These are phyloP conservation scores for Phytophthora litchii DNA, from an alignment of 352 stramenopile genomes.

Conservation along the genomic window DNA sequence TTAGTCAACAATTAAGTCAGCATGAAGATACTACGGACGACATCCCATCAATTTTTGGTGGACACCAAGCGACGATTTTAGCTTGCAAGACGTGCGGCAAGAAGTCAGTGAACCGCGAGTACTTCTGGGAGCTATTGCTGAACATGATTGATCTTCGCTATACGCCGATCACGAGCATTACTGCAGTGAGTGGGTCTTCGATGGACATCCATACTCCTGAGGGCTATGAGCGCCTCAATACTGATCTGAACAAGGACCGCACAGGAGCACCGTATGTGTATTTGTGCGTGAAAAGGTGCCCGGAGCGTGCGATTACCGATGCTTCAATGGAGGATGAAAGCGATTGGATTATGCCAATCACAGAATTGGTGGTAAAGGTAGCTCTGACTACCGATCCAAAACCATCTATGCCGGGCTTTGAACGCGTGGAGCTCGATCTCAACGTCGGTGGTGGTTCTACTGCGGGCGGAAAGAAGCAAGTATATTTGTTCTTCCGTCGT, in stretches of 20 bases:
- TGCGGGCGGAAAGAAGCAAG: constrained; percentile 78
- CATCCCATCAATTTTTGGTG: constrained; percentile 81
- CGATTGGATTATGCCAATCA: constrained; percentile 63
- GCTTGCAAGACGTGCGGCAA: constrained; percentile 85
- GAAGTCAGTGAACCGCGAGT: constrained; percentile 82
- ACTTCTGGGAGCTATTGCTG: constrained; percentile 89
- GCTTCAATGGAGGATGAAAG: constrained; percentile 36
- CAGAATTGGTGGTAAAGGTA: constrained; percentile 81
- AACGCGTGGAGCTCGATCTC: constrained; percentile 82
- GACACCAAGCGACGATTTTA: constrained; percentile 80
- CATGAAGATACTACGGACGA: constrained; percentile 58
- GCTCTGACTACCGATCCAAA: constrained; percentile 58
- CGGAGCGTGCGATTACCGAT: constrained; percentile 47
- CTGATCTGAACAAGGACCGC: constrained; percentile 87
- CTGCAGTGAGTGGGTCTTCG: constrained; percentile 72
- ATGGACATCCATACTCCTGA: constrained; percentile 66
- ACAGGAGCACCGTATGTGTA: constrained; percentile 82
- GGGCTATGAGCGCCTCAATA: constrained; percentile 84
- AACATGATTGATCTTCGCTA: constrained; percentile 92
- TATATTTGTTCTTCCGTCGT: constrained; percentile 82
- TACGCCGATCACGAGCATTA: constrained; percentile 85
- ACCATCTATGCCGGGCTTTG: constrained; percentile 70
- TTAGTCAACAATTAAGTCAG: constrained; percentile 76
- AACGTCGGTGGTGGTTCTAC: constrained; percentile 66
- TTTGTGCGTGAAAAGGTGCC: constrained; percentile 77